Evolutionary conservation across 1,284 basidiomycete genomes (phyloP), one percentile per base, ranked within the genome.

Genomic region (Ceratobasidium sp.): DNA sequence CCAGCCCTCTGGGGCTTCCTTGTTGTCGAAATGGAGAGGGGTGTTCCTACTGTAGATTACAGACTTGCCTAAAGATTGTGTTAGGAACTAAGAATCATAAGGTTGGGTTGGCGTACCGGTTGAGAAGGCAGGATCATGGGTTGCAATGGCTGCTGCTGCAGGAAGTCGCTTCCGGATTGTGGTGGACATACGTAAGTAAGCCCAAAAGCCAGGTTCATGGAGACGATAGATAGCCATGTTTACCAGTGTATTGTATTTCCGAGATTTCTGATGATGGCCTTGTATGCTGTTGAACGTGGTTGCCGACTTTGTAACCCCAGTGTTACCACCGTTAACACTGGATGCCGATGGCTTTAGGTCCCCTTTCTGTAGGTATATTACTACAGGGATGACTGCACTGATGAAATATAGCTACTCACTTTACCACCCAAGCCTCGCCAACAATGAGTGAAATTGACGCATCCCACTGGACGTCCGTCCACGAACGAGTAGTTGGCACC

Each of bases 1-100:
- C 70, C 70, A 72, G 10, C 55, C 70, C 28, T 44, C 55, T 3
- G 56, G 40, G 4, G 20, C 20, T 26, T 72, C 55, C n/a, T 72
- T 60, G 70, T 61, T 61, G 56, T 72, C 56, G 26, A 44, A 60
- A n/a, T 72, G 70, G 15, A 40, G 53, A 2, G 39, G 70, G 23
- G 44, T 72, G 15, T n/a, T 44, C n/a, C 56, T 7, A 10, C 13
- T 40, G 15, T 60, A 60, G 5, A 61, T 72, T 18, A 58, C 39
- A 1, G 70, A 72, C 44, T 44, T 23, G n/a, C 70, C 70, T 72
- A 39, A 33, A 56, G 39, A 56, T 42, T 2, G 15, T 20, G 6
- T 40, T 23, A 28, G 9, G 2, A 23, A 61, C 20, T 23, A 60
- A 44, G 6, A 23, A 40, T 12, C 4, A 23, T 13, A 44, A 39